A percentile compares a stretch with the other conserved stretches of the same genome.
Evolutionary conservation across 805 yeast species (phyloP).

Genomic region (Candida gorgasii): DNA sequence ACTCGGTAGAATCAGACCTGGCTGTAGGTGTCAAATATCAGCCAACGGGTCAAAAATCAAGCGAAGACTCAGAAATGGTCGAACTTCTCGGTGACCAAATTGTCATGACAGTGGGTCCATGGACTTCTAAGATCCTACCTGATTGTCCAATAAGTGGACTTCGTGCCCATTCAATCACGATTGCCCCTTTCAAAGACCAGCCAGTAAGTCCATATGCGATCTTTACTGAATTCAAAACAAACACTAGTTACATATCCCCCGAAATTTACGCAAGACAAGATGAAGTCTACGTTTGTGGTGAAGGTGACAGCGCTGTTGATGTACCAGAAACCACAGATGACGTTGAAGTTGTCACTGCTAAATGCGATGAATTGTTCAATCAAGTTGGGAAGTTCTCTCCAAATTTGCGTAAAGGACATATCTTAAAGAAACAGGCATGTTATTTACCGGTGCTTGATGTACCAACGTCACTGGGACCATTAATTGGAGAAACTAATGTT

Average conservation of each 20-base stretch:
- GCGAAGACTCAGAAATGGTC: conserved; percentile 22
- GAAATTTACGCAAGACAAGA: conserved; percentile 94
- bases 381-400: conserved; percentile 78
- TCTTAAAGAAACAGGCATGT: conserved; percentile 88
- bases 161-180: conserved; percentile 92
- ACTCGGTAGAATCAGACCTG: conserved; percentile 60
- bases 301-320: conserved; percentile 87
- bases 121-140: conserved; percentile 90
- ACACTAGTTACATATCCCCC: conserved; percentile 77
- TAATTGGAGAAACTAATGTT: conserved; percentile 92
- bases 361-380: conserved; percentile 83
- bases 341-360: conserved; percentile 81
- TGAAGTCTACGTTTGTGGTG: conserved; percentile 97
- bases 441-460: conserved; percentile 93
- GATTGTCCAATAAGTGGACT: conserved; percentile 93
- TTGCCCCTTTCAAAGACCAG: conserved; percentile 71
- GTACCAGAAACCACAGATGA: conserved; percentile 94
- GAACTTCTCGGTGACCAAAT: conserved; percentile 70
- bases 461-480: conserved; percentile 89
- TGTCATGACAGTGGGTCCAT: conserved; percentile 90
- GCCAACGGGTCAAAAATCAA: conserved; percentile 38
- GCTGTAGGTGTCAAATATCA: conserved; percentile 76
- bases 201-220: conserved; percentile 89
- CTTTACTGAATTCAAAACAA: conserved; percentile 85
- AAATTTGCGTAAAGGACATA: conserved; percentile 68